Conservation (phyloP, 371 early-diverging fungal genomes). For the Umbelopsis sp. region DNA sequence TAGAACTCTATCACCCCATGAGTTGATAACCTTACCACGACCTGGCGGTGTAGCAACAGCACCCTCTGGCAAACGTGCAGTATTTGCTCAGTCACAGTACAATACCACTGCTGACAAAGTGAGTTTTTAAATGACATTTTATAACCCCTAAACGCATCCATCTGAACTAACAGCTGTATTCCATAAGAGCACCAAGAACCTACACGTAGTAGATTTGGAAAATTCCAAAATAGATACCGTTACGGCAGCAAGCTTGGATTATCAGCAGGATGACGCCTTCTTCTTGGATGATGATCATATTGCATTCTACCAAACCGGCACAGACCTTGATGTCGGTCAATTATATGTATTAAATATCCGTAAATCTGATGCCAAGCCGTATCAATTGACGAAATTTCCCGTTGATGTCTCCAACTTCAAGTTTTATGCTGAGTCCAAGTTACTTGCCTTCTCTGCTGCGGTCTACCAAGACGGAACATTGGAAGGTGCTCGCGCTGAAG, state of each 20-base stretch:
- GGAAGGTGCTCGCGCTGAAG: conserved; percentile 45
- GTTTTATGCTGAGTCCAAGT: conserved; percentile 40
- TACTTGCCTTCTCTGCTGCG: conserved; percentile 59
- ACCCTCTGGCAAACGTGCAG: conserved; percentile 51
- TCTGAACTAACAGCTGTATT: too few species aligned
- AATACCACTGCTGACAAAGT: conserved; percentile 49
- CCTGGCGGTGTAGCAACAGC: conserved; percentile 50
- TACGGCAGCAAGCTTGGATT: conserved; percentile 45
- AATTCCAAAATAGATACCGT: conserved; percentile 32
- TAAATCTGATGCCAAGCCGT: conserved; percentile 33
- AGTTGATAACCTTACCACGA: conserved; percentile 56
- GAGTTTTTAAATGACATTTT: not conserved
- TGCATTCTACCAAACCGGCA: conserved; percentile 49
- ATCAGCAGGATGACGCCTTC: conserved; percentile 52
- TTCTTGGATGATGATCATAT: conserved; percentile 57
- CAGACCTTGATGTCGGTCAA: conserved; percentile 33
- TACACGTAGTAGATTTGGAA: conserved; percentile 46
- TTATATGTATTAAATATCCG: conserved; percentile 46
- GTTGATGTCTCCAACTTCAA: conserved; percentile 50
- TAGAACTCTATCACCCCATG: conserved; percentile 45
- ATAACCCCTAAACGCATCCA: too few species aligned
- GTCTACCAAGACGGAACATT: conserved; percentile 54
- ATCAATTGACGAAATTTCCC: conserved; percentile 56
- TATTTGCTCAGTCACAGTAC: conserved; percentile 58
- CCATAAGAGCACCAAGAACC: conserved; percentile 43